Percentiles rank a stretch among this genome's conserved stretches.
phyloP scores from a whole-genome alignment of 306 rosid genomes.

The Cucurbita pepo region DNA sequence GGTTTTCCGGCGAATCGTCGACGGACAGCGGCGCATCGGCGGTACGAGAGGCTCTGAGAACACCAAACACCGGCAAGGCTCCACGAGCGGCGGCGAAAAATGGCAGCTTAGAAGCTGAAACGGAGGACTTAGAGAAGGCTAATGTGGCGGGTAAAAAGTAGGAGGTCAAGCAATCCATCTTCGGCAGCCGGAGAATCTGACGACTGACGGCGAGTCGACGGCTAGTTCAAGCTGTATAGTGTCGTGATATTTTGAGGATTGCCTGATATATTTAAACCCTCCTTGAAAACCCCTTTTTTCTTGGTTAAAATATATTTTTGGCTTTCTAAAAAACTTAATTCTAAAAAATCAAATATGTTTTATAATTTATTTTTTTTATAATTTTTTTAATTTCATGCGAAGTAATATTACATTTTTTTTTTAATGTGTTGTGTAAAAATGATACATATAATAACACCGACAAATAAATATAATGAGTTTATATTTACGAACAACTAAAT shows the following conservation, averaged over 20 bases:
- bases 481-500: too few relatives aligned
- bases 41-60: neutral
- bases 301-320: too few relatives aligned
- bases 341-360: too few relatives aligned
- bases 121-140: neutral
- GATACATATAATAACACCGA: too few relatives aligned
- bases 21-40: neutral
- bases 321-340: too few relatives aligned
- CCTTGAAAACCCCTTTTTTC: too few relatives aligned
- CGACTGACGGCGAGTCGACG: neutral
- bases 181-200: neutral
- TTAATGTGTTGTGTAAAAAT: too few relatives aligned
- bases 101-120: slow-evolving; percentile 16
- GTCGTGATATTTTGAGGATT: neutral
- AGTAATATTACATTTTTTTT: too few relatives aligned
- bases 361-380: too few relatives aligned
- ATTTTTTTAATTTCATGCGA: too few relatives aligned
- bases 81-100: slow-evolving; percentile 12
- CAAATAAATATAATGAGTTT: too few relatives aligned
- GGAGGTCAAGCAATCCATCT: neutral
- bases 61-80: neutral
- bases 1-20: neutral
- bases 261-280: too few relatives aligned
- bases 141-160: neutral
- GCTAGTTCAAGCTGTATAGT: neutral